Percentiles rank a stretch among this genome's conserved stretches.
These are phyloP conservation scores for Puccinia novopanici DNA, from an alignment of 1,284 basidiomycete species.

Conservation along the genomic window DNA sequence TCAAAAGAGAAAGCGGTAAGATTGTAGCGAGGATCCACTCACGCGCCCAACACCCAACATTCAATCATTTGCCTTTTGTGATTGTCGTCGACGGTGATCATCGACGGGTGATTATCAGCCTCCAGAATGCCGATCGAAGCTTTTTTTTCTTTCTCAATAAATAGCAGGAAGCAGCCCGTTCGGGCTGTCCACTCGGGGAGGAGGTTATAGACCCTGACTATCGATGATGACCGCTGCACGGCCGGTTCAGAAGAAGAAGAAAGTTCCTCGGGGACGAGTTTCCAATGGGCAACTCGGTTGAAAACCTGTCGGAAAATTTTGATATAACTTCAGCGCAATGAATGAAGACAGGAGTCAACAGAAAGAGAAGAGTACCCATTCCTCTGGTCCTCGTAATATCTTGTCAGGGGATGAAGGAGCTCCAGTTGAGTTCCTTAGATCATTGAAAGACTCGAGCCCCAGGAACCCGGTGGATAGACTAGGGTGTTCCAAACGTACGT, in stretches of 20 bases:
- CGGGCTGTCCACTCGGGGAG: slow-evolving; percentile 15
- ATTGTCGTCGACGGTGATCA: background rate
- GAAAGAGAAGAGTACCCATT: slow-evolving; percentile 9
- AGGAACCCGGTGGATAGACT: slow-evolving; percentile 23
- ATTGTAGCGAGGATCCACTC: background rate
- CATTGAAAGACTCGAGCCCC: slow-evolving; percentile 10
- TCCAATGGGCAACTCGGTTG: background rate
- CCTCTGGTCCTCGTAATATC: slow-evolving; percentile 11
- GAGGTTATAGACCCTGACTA: background rate
- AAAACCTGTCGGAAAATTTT: background rate
- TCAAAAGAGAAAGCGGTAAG: background rate
- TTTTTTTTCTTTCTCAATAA: slow-evolving; percentile 16
- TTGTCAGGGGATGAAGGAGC: background rate
- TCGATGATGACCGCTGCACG: background rate
- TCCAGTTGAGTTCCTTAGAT: background rate
- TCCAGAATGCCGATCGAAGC: background rate
- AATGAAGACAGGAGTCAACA: background rate
- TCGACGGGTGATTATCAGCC: too few relatives aligned
- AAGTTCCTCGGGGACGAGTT: background rate
- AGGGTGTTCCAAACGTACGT: background rate
- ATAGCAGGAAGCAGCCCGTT: slow-evolving; percentile 5
- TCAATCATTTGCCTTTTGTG: background rate
- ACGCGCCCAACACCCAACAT: slow-evolving; percentile 29
- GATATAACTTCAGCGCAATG: background rate
- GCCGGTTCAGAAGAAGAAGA: background rate